Evolutionary conservation across 345 rosid species (phyloP).

Genomic region (Jatropha curcas): DNA sequence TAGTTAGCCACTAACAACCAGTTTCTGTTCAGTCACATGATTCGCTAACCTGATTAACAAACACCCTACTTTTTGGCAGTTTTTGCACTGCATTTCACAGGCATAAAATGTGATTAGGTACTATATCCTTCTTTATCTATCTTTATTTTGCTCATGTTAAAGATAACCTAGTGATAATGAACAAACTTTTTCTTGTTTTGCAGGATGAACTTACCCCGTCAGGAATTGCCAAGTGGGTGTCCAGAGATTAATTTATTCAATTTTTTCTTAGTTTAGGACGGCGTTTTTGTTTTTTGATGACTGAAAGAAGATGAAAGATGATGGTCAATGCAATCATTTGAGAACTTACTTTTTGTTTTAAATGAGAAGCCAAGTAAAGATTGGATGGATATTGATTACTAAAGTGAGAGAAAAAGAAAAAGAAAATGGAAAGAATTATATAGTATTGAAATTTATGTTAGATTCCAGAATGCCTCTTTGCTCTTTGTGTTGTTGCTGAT

Average conservation of each 20-base stretch:
- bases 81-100: neutral
- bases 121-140: constrained; percentile 18
- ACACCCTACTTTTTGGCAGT: constrained; percentile 29
- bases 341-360: constrained; percentile 27
- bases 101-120: constrained; percentile 36
- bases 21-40: constrained; percentile 24
- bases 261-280: constrained; percentile 46
- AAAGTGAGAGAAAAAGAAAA: constrained; percentile 32
- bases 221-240: constrained; percentile 43
- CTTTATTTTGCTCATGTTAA: constrained; percentile 7
- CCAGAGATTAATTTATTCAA: constrained; percentile 41
- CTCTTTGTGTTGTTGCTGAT: constrained; percentile 32
- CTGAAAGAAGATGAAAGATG: constrained; percentile 33
- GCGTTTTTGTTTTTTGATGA: constrained; percentile 39
- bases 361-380: constrained; percentile 29
- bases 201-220: constrained; percentile 44
- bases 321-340: constrained; percentile 29
- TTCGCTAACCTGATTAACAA: constrained; percentile 23
- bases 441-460: constrained; percentile 26
- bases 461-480: constrained; percentile 30
- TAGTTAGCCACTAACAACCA: constrained; percentile 22
- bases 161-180: constrained; percentile 16
- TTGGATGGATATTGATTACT: constrained; percentile 28
- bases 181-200: constrained; percentile 20
- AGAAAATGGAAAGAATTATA: neutral